Base-by-base conservation (phyloP, 2,329 filamentous ascomycete genomes). In the Trichoderma brevicompactum region DNA sequence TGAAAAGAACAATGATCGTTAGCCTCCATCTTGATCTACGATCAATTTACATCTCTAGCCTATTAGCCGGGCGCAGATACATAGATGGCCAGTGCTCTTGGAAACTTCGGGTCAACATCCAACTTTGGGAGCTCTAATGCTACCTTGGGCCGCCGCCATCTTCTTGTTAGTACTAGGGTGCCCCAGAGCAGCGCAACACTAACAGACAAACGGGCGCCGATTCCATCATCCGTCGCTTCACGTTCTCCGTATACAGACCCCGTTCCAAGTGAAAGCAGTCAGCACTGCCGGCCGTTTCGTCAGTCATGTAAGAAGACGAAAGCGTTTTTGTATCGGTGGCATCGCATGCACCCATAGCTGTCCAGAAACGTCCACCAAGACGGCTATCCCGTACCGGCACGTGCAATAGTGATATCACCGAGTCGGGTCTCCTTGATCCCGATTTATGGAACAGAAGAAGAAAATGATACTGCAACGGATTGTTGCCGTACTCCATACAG, bases 11-110 rank as follows among this genome's bases (percentile, higher is more conserved):
- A 28, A 23, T 23, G 43, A 49, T 56, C 52, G 36, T 32, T 41
- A 49, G 52, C 61, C 48, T 56, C 61, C 52, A 64, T 56, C 61
- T 48, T 49, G 52, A 64, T 64, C 50, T 56, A 64, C 61, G 52
- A 64, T 64, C 49, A 63, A 43, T 53, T 62, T 62, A 19, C 53
- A 43, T 38, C 38, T 63, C 32, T 12, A 46, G 40, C 13, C 40
- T 54, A 54, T 44, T 63, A 48, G 43, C 41, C 34, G 34, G 48
- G 46, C 40, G 28, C 59, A 62, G 38, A 53, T 44, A 50, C 49
- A 34, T 34, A 64, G 60, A 28, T 64, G 61, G 59, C 52, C 52
- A 64, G 61, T 64, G 61, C 61, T 56, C 48, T 28, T 43, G 48
- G 59, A 43, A 62, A 15, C 59, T 28, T 62, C 48, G 48, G 28